phyloP scores from a whole-genome alignment of 2,329 filamentous ascomycete genomes.

The Fusarium sambucinum region DNA sequence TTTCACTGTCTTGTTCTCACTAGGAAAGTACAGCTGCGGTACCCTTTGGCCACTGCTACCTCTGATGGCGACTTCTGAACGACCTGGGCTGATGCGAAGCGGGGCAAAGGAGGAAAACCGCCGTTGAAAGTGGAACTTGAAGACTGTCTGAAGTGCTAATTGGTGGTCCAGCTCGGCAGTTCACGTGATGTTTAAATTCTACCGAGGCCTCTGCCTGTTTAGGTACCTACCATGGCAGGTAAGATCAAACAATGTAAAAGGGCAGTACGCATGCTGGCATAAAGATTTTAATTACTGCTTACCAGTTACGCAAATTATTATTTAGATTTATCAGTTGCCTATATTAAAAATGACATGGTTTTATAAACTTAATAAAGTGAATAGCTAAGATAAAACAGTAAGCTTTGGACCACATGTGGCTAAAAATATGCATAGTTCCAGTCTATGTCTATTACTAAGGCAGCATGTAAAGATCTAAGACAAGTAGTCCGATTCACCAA shows the following conservation, averaged over 20 bases:
- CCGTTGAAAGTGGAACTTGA: neutral
- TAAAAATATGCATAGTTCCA: neutral
- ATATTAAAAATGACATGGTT: no score
- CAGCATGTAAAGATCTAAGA: neutral
- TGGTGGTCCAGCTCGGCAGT: neutral
- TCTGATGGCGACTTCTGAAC: conserved; percentile 21
- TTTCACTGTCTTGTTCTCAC: conserved; percentile 12
- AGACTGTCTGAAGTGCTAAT: conserved; percentile 8
- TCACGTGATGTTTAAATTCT: conserved; percentile 17
- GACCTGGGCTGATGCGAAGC: conserved; percentile 29
- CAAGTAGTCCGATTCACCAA: conserved; percentile 4
- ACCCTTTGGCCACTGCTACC: conserved; percentile 22
- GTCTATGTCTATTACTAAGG: neutral
- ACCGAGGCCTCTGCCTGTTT: no score
- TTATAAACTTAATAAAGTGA: neutral
- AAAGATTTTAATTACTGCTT: neutral
- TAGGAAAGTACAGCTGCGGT: conserved; percentile 30
- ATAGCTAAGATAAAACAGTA: neutral
- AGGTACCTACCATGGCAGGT: neutral
- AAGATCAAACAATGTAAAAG: neutral
- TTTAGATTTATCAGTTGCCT: neutral
- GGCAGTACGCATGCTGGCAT: neutral
- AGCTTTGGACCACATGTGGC: neutral
- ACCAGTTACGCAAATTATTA: neutral
- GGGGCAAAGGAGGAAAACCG: conserved; percentile 24